These are phyloP conservation scores for Onygenales sp. DNA, from an alignment of 2,329 filamentous ascomycete species.

Conservation along the genomic window DNA sequence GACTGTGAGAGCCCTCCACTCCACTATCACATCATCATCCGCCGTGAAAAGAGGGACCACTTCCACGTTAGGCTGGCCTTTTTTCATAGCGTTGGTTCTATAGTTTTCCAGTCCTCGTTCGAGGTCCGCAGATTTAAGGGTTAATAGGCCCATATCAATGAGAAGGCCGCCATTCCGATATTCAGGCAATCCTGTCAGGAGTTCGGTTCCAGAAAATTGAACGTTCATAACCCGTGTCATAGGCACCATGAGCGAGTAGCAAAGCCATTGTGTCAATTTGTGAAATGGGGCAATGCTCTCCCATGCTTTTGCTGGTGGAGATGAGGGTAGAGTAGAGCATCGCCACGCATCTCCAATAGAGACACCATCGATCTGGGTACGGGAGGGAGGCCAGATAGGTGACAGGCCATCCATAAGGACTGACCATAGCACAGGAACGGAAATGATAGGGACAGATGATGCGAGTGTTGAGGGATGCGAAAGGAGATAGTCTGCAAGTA, in stretches of 20 bases:
- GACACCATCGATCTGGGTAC: slow-evolving; percentile 77
- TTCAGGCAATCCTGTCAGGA: slow-evolving; percentile 80
- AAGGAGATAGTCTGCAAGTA: slow-evolving; percentile 70
- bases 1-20: slow-evolving; percentile 68
- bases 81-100: slow-evolving; percentile 59
- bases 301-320: slow-evolving; percentile 58
- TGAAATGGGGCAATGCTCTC: slow-evolving; percentile 84
- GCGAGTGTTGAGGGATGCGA: slow-evolving; percentile 84
- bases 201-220: slow-evolving; percentile 68
- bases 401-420: slow-evolving; percentile 79
- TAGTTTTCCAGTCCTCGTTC: slow-evolving; percentile 63
- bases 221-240: slow-evolving; percentile 75
- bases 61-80: slow-evolving; percentile 61
- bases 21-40: slow-evolving; percentile 68
- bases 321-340: slow-evolving; percentile 66
- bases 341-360: slow-evolving; percentile 92
- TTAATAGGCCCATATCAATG: slow-evolving; percentile 73
- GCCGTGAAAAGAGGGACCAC: slow-evolving; percentile 64
- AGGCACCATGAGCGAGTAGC: slow-evolving; percentile 85
- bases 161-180: slow-evolving; percentile 88
- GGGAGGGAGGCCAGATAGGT: slow-evolving; percentile 78
- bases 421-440: slow-evolving; percentile 80
- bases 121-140: slow-evolving; percentile 59
- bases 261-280: slow-evolving; percentile 90
- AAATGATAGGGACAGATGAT: slow-evolving; percentile 77